A percentile compares a stretch with the other conserved stretches of the same genome.
These are phyloP conservation scores for Cyamopsis tetragonoloba DNA, from an alignment of 306 rosid species.

Conservation along the genomic window DNA sequence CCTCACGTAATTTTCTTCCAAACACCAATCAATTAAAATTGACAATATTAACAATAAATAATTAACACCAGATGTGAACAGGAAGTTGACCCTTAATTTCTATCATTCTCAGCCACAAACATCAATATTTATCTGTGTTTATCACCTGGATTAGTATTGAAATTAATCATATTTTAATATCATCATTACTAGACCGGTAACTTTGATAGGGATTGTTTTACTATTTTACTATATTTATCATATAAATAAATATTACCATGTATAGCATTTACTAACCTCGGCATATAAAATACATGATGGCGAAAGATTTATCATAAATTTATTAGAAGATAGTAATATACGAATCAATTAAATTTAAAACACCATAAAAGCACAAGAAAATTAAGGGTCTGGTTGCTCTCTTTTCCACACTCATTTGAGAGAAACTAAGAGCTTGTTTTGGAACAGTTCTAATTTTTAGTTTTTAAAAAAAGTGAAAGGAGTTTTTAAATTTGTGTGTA, in stretches of 20 bases:
- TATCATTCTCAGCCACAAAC: conserved; percentile 15
- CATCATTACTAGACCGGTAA: background rate
- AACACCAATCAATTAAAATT: background rate
- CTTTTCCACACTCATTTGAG: no score
- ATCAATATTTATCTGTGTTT: background rate
- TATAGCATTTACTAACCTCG: background rate
- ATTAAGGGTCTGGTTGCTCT: no score
- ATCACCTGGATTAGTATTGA: background rate
- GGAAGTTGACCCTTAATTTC: conserved; percentile 11
- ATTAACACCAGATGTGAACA: background rate
- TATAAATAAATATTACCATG: no score
- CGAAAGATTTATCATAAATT: no score
- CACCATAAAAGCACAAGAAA: no score
- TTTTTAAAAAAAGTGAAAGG: no score
- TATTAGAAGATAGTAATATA: no score
- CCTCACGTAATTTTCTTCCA: conserved; percentile 20
- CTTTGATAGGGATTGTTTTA: background rate
- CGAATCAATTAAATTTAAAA: no score
- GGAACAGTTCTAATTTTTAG: no score
- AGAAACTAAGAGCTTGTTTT: no score
- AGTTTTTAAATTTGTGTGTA: no score
- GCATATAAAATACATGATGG: background rate
- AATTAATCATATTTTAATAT: background rate
- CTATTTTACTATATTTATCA: background rate
- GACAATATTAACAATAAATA: background rate